Conservation (phyloP, 2,329 filamentous ascomycete species). For the Daldinia sp. region DNA sequence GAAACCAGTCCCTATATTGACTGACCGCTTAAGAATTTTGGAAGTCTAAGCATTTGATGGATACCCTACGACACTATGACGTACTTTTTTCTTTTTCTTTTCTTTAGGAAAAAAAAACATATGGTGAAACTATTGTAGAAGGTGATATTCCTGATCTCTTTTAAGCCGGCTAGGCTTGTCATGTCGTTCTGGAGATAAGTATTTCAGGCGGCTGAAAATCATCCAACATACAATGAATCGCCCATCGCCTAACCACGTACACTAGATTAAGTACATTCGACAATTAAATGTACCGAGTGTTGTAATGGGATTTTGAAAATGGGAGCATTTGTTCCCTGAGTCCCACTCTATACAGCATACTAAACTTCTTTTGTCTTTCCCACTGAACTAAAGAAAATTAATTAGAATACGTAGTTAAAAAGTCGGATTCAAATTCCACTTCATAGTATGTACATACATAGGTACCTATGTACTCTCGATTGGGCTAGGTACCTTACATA, state of each 20-base stretch:
- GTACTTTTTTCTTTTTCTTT: too few relatives aligned
- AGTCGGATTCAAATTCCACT: not conserved
- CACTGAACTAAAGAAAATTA: not conserved
- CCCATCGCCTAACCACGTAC: too few relatives aligned
- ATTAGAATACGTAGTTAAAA: too few relatives aligned
- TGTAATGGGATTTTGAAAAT: slow-evolving; percentile 8
- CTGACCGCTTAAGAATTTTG: not conserved
- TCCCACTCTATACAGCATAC: not conserved
- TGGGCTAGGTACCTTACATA: not conserved
- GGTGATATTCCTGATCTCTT: too few relatives aligned
- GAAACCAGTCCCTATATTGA: not conserved
- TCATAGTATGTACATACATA: not conserved
- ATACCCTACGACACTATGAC: slow-evolving; percentile 19
- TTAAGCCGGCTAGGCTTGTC: too few relatives aligned
- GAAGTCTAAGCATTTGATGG: not conserved
- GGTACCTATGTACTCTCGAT: not conserved
- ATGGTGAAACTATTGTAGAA: too few relatives aligned
- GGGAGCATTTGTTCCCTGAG: slow-evolving; percentile 25
- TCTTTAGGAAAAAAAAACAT: too few relatives aligned
- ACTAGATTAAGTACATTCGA: too few relatives aligned
- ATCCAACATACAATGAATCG: too few relatives aligned
- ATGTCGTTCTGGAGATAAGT: too few relatives aligned
- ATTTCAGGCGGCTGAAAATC: too few relatives aligned
- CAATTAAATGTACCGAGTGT: too few relatives aligned
- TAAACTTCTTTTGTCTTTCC: not conserved